Evolutionary conservation across 1,284 basidiomycete genomes (phyloP), one percentile per base, ranked within the genome.

Genomic region (Calocybe gambosa): DNA sequence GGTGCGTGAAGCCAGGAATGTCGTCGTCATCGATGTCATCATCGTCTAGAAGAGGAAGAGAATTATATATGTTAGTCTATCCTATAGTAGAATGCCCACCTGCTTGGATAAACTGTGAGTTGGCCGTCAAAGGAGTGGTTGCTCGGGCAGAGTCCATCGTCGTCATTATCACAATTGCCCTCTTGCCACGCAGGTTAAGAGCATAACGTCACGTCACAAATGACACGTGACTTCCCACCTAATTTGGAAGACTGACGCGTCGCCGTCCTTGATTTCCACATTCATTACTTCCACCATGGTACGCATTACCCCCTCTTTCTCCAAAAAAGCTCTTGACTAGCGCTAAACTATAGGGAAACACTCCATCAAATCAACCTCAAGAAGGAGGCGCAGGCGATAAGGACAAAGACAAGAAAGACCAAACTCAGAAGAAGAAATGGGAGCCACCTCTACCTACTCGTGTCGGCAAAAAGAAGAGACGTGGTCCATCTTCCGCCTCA

Each of bases 361-460:
- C 80, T 64, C 78, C 86, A 49, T 92, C 89, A 33, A 51, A 48
- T 19, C 50, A 50, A 21, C 45, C 55, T 2, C 42, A 47, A 20
- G 54, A 50, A 29, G 85, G 83, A 57, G 67, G 84, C 54, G 75
- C 77, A 69, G 63, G 62, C 61, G 62, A 66, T 67, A 5, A 3
- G 8, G 76, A 84, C 57, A 78, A 82, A 57, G 73, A 75, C 57
- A 80, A 80, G 64, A 85, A 89, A 60, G 72, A 77, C 49, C 66
- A 69, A 41, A 66, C 71, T 10, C 76, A 84, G 71, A 90, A 93
- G 78, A 93, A 95, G 81, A 97, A 98, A 73, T 99, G 95, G 94
- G 96, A 99, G 67, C 94, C 96, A 9, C 96, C 96, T 53, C 81
- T 98, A 43, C 95, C 96, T 9, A 98, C 96, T 29, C 88, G 93